These are phyloP conservation scores for Vaccinium corymbosum DNA, from an alignment of 148 eudicot genomes.

Conservation along the genomic window DNA sequence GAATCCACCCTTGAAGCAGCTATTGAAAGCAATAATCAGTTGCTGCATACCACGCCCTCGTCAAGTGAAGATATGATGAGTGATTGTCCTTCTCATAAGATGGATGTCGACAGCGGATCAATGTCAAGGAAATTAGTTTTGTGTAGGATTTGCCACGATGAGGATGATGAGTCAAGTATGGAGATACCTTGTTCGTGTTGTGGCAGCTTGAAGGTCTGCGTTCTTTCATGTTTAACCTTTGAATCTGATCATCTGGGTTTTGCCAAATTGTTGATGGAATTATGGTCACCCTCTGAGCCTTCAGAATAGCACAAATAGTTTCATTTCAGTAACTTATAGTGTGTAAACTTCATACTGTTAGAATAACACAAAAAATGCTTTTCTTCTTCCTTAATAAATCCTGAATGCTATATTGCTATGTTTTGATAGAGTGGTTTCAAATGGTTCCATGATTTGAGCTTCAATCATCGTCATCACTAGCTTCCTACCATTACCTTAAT, in stretches of 20 bases:
- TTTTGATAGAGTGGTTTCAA: not conserved
- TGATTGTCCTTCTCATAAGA: slow-evolving; percentile 36
- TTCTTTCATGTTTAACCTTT: not conserved
- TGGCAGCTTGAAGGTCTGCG: slow-evolving; percentile 75
- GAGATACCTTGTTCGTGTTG: slow-evolving; percentile 83
- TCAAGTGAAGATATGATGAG: slow-evolving; percentile 16
- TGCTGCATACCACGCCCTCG: slow-evolving; percentile 20
- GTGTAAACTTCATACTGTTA: not conserved
- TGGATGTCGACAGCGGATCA: slow-evolving; percentile 40
- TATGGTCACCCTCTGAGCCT: not conserved
- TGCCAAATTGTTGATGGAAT: slow-evolving; percentile 4
- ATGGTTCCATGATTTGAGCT: not conserved
- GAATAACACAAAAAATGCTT: not conserved
- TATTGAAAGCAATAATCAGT: slow-evolving; percentile 16
- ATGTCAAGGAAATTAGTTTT: slow-evolving; percentile 38
- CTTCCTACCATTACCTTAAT: not conserved
- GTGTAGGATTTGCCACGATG: slow-evolving; percentile 90
- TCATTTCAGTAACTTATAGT: not conserved
- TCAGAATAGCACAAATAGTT: not conserved
- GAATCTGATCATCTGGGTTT: not conserved
- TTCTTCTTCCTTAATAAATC: not conserved
- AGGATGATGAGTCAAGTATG: slow-evolving; percentile 68
- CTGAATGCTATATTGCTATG: not conserved
- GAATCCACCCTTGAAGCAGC: slow-evolving; percentile 33
- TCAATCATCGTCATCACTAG: not conserved